A percentile compares a stretch with the other conserved stretches of the same genome.
Evolutionary conservation across 2,329 filamentous ascomycete genomes (phyloP).

Genomic region (Penicillium polonicum): DNA sequence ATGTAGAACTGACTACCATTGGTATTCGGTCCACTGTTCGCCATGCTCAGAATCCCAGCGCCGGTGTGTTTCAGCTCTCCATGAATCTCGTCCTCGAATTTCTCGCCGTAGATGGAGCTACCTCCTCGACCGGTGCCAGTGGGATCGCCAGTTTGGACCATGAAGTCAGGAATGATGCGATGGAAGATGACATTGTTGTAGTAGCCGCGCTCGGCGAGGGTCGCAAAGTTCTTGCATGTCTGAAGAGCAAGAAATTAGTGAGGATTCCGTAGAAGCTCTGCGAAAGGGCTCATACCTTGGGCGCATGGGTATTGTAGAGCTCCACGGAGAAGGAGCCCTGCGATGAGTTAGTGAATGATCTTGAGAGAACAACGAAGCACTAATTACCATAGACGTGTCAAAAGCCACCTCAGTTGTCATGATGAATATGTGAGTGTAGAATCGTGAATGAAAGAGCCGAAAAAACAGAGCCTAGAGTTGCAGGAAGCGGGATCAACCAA

Average conservation of each 20-base stretch:
- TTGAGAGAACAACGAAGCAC: background rate
- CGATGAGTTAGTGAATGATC: slow-evolving; percentile 15
- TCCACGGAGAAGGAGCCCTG: slow-evolving; percentile 83
- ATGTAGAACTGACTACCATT: slow-evolving; percentile 97
- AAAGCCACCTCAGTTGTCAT: slow-evolving; percentile 80
- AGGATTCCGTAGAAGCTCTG: background rate
- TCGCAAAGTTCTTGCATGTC: slow-evolving; percentile 83
- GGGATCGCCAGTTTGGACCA: slow-evolving; percentile 93
- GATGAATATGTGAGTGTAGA: slow-evolving; percentile 10
- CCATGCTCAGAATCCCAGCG: slow-evolving; percentile 93
- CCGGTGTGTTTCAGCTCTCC: slow-evolving; percentile 82
- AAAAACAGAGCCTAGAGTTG: background rate
- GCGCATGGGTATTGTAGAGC: slow-evolving; percentile 86
- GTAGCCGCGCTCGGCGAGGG: slow-evolving; percentile 78
- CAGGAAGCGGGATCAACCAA: slow-evolving; percentile 7
- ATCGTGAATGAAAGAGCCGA: background rate
- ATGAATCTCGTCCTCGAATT: slow-evolving; percentile 89
- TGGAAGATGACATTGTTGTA: slow-evolving; percentile 87
- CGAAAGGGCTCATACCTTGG: slow-evolving; percentile 51
- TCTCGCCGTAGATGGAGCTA: slow-evolving; percentile 83
- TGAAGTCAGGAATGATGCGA: slow-evolving; percentile 93
- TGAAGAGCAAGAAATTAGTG: slow-evolving; percentile 34
- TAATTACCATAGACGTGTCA: slow-evolving; percentile 76
- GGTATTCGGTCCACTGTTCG: slow-evolving; percentile 87
- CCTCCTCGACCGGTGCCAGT: slow-evolving; percentile 92